phyloP scores from a whole-genome alignment of 306 rosid genomes.

The Castanea sativa region DNA sequence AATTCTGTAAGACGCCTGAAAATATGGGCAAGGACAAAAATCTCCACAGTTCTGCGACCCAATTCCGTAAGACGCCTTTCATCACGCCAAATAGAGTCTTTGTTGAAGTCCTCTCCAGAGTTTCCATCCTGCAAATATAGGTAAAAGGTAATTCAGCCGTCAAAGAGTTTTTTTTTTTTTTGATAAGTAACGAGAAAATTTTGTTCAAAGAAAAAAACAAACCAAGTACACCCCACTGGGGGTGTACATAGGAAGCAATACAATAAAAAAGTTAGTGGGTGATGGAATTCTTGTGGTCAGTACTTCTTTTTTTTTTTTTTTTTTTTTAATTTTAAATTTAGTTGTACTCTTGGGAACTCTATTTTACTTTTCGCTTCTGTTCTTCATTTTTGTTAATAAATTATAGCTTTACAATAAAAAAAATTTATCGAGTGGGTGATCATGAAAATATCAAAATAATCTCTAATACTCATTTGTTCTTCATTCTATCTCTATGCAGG shows the following conservation, averaged over 20 bases:
- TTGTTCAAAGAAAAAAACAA: too few species aligned
- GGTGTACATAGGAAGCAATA: too few species aligned
- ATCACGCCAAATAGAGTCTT: slow-evolving; percentile 91
- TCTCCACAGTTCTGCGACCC: slow-evolving; percentile 98
- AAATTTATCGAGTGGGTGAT: neutral
- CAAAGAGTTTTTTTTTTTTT: neutral
- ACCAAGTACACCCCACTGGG: too few species aligned
- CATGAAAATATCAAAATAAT: neutral
- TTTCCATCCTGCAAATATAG: slow-evolving; percentile 66
- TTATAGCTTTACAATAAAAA: too few species aligned
- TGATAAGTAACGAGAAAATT: neutral
- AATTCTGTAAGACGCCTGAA: too few species aligned
- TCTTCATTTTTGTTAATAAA: too few species aligned
- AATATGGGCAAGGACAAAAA: slow-evolving; percentile 93
- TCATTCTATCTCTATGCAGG: neutral
- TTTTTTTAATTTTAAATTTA: neutral
- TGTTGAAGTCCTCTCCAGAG: slow-evolving; percentile 92
- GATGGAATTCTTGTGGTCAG: neutral
- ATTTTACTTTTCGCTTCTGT: too few species aligned
- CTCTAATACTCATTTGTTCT: neutral
- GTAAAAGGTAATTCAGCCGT: slow-evolving; percentile 11
- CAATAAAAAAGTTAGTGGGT: too few species aligned
- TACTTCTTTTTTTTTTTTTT: too few species aligned
- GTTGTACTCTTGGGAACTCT: too few species aligned
- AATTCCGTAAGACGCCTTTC: slow-evolving; percentile 95